These are phyloP conservation scores for Ceratocystiopsis minuta DNA, from an alignment of 2,329 filamentous ascomycete genomes.

Conservation along the genomic window DNA sequence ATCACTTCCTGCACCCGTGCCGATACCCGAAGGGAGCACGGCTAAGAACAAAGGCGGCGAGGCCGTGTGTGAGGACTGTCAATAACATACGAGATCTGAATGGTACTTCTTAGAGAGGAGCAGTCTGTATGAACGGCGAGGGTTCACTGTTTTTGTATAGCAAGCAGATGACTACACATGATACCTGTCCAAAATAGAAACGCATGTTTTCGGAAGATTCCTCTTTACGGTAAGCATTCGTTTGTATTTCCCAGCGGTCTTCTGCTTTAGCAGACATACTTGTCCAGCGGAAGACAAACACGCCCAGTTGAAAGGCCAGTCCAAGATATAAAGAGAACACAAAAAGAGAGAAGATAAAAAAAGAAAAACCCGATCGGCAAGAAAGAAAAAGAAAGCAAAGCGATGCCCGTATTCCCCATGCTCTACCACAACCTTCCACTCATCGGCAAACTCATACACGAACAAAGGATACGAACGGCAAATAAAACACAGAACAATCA, in stretches of 20 bases:
- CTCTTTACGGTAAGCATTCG: not conserved
- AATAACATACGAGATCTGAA: conserved; percentile 10
- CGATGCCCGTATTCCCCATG: not conserved
- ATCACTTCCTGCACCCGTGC: no score
- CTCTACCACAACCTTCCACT: no score
- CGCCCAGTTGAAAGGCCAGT: not conserved
- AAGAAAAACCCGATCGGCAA: not conserved
- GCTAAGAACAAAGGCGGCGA: no score
- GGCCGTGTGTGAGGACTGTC: conserved; percentile 19
- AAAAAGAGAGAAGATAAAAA: not conserved
- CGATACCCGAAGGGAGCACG: no score
- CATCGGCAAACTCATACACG: conserved; percentile 2
- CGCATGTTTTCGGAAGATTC: no score
- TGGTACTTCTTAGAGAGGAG: not conserved
- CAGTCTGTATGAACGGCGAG: not conserved
- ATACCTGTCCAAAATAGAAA: no score
- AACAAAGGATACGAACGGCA: not conserved
- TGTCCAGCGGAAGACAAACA: not conserved
- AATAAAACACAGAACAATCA: not conserved
- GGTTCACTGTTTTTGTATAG: no score
- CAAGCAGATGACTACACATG: not conserved
- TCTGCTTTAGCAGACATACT: conserved; percentile 2
- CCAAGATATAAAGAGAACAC: not conserved
- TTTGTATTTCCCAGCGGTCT: conserved; percentile 5
- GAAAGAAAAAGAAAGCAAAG: not conserved